Conservation (phyloP, 371 early-diverging fungal genomes). For the Neoconidiobolus thromboides region DNA sequence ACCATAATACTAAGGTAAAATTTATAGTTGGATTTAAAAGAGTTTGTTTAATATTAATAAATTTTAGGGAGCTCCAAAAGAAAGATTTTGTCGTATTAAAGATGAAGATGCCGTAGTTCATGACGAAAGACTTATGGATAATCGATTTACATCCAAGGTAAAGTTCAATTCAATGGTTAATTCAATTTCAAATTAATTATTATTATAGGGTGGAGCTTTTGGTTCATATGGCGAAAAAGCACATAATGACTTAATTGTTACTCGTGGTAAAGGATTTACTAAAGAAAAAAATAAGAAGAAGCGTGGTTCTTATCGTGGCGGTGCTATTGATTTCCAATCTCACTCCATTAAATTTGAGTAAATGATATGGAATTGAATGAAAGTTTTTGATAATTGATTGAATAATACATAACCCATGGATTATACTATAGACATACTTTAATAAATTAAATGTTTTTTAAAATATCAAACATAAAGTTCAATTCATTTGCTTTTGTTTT, state of each 20-base stretch:
- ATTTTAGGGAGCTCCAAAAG: conserved; percentile 15
- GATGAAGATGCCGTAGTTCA: conserved; percentile 60
- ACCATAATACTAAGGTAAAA: conserved; percentile 7
- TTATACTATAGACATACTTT: too few species aligned
- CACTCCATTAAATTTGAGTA: conserved; percentile 73
- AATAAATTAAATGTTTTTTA: too few species aligned
- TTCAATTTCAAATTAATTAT: not conserved
- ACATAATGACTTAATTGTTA: conserved; percentile 73
- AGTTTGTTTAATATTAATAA: too few species aligned
- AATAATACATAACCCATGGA: too few species aligned
- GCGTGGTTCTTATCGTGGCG: conserved; percentile 88
- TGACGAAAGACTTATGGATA: conserved; percentile 66
- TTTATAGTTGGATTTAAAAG: too few species aligned
- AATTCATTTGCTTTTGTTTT: too few species aligned
- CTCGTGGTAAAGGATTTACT: conserved; percentile 83
- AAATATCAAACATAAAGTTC: too few species aligned
- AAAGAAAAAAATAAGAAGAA: conserved; percentile 96
- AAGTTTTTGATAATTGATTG: too few species aligned
- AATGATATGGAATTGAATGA: too few species aligned
- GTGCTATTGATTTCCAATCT: conserved; percentile 60
- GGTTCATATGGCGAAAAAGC: conserved; percentile 82
- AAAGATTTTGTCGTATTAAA: conserved; percentile 64
- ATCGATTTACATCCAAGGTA: conserved; percentile 48
- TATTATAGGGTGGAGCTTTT: conserved; percentile 25
- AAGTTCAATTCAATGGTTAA: not conserved